A percentile compares a stretch with the other conserved stretches of the same genome.
phyloP scores from a whole-genome alignment of 805 yeast species.

The Candida methanosorbosa region DNA sequence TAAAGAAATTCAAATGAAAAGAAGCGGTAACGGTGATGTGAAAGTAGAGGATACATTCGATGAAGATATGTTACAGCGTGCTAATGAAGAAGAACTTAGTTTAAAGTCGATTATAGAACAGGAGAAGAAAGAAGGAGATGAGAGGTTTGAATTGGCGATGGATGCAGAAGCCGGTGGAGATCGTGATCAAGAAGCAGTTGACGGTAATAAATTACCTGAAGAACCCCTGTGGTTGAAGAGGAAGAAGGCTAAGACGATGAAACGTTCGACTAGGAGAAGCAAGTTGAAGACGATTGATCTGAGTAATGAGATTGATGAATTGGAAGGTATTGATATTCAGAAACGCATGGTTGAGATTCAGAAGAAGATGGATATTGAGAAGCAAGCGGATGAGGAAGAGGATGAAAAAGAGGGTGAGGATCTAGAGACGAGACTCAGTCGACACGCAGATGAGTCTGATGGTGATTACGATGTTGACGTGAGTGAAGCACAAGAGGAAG shows the following conservation, averaged over 20 bases:
- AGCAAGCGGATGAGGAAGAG: constrained; percentile 8
- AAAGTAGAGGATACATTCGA: constrained; percentile 10
- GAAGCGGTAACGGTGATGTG: constrained; percentile 6
- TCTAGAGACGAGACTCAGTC: too few species aligned
- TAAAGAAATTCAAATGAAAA: constrained; percentile 2
- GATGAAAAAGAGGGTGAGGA: constrained; percentile 7
- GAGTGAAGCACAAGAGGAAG: constrained; percentile 12
- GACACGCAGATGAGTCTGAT: constrained; percentile 14
- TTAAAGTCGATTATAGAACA: too few species aligned
- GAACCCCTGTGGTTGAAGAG: constrained; percentile 2
- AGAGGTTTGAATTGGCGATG: constrained; percentile 4
- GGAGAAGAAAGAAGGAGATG: too few species aligned
- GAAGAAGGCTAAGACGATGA: constrained; percentile 35
- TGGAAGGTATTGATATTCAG: constrained; percentile 33
- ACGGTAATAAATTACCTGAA: background rate
- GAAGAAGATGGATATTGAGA: constrained; percentile 8
- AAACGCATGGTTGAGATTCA: constrained; percentile 27
- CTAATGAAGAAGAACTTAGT: too few species aligned
- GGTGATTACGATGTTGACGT: constrained; percentile 3
- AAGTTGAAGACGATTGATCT: constrained; percentile 33
- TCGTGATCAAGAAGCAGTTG: constrained; percentile 5
- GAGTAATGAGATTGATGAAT: constrained; percentile 17
- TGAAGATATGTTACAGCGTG: too few species aligned
- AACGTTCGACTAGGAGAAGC: constrained; percentile 43
- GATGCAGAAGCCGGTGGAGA: constrained; percentile 6